Conservation (phyloP, 495 filamentous ascomycete genomes). For the Astrothelium subdiscretum region DNA sequence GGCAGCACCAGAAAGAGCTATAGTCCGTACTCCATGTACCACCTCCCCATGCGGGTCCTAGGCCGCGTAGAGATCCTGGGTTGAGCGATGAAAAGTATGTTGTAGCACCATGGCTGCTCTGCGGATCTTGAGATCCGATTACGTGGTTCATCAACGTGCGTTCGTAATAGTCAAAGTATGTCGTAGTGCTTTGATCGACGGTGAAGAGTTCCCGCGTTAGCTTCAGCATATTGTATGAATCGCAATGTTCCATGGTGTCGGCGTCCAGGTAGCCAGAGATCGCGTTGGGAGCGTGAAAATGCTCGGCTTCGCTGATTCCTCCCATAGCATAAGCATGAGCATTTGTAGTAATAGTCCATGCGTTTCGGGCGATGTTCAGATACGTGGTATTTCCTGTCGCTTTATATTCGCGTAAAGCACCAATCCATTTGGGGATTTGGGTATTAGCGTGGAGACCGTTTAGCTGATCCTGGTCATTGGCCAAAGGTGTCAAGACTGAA, state of each 20-base stretch:
- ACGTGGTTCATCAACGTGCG: slow-evolving; percentile 29
- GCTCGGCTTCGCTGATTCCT: slow-evolving; percentile 32
- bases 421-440: slow-evolving; percentile 33
- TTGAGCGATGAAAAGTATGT: slow-evolving; percentile 31
- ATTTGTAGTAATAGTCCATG: slow-evolving; percentile 26
- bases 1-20: slow-evolving; percentile 27
- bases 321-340: slow-evolving; percentile 31
- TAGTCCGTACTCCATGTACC: slow-evolving; percentile 26
- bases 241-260: slow-evolving; percentile 30
- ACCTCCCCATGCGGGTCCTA: slow-evolving; percentile 23
- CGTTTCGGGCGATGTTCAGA: slow-evolving; percentile 26
- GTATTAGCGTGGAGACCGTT: slow-evolving; percentile 33
- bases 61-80: slow-evolving; percentile 21
- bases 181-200: slow-evolving; percentile 17
- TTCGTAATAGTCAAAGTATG: slow-evolving; percentile 34
- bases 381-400: slow-evolving; percentile 24
- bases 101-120: slow-evolving; percentile 25
- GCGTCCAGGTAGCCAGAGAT: slow-evolving; percentile 23
- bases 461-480: slow-evolving; percentile 23
- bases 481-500: slow-evolving; percentile 26
- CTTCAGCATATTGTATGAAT: slow-evolving; percentile 33
- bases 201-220: slow-evolving; percentile 30
- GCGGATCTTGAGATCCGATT: slow-evolving; percentile 26
- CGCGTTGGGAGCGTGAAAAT: slow-evolving; percentile 26
- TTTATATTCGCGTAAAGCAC: slow-evolving; percentile 23